Conservation (phyloP, 1,284 basidiomycete genomes). For the Baeospora myosura region DNA sequence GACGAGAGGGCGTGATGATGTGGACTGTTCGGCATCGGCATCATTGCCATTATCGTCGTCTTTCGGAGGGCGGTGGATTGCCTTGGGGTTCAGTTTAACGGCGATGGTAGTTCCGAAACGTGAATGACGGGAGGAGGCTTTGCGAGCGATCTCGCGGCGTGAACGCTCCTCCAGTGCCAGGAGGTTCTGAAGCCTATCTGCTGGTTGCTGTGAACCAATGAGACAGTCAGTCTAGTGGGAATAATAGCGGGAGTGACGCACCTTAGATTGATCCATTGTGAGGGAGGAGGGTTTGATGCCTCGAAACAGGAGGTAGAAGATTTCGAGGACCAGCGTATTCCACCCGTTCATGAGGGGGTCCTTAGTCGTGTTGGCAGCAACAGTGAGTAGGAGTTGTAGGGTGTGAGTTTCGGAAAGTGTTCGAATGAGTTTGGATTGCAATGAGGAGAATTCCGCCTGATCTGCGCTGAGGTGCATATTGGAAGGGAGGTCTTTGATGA, state of each 20-base stretch:
- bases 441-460: conserved; percentile 64
- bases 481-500: conserved; percentile 76
- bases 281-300: conserved; percentile 63
- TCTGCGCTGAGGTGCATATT: conserved; percentile 66
- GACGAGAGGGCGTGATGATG: conserved; percentile 47
- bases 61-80: conserved; percentile 17
- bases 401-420: conserved; percentile 68
- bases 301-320: conserved; percentile 81
- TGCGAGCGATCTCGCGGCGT: conserved; percentile 50
- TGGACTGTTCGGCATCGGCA: conserved; percentile 23
- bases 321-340: conserved; percentile 87
- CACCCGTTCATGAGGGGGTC: conserved; percentile 73
- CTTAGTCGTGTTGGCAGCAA: conserved; percentile 67
- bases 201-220: conserved; percentile 45
- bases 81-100: conserved; percentile 59
- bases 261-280: conserved; percentile 62
- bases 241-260: conserved; percentile 24
- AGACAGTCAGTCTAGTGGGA: conserved; percentile 6
- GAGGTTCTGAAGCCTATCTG: conserved; percentile 60
- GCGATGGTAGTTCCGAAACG: conserved; percentile 90
- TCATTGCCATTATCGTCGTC: conserved; percentile 23
- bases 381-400: conserved; percentile 73
- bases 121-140: conserved; percentile 78
- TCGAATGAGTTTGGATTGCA: conserved; percentile 74
- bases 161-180: conserved; percentile 65